A percentile compares a stretch with the other conserved stretches of the same genome.
Evolutionary conservation across 2,329 filamentous ascomycete species (phyloP).

Genomic region (Dothistroma pini): DNA sequence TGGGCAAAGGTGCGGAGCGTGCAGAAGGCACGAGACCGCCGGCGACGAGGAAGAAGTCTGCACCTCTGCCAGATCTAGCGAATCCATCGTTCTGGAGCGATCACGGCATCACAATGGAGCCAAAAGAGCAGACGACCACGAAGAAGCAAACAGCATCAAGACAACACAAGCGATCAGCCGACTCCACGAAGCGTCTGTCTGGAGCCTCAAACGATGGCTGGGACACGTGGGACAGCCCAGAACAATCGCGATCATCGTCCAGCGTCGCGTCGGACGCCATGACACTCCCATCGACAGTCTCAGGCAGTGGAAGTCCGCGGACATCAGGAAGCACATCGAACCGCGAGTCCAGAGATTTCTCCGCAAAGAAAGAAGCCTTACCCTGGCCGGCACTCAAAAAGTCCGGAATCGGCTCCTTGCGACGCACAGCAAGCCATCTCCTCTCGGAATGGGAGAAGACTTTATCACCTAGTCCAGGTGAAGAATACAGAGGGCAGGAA

Average conservation of each 20-base stretch:
- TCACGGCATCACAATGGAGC: slow-evolving; percentile 19
- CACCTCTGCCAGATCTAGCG: slow-evolving; percentile 27
- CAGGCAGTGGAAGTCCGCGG: slow-evolving; percentile 22
- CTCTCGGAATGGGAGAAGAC: slow-evolving; percentile 91
- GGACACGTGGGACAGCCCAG: slow-evolving; percentile 32
- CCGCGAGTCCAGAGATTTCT: slow-evolving; percentile 9
- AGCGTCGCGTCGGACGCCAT: slow-evolving; percentile 26
- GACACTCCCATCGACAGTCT: slow-evolving; percentile 28
- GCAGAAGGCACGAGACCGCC: slow-evolving; percentile 19
- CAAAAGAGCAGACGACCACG: slow-evolving; percentile 13
- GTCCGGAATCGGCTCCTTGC: slow-evolving; percentile 65
- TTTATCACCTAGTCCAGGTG: slow-evolving; percentile 44
- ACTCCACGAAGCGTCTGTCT: slow-evolving; percentile 17
- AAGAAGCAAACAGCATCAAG: slow-evolving; percentile 26
- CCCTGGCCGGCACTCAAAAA: slow-evolving; percentile 70
- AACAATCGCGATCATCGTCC: slow-evolving; percentile 23
- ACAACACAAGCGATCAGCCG: slow-evolving; percentile 21
- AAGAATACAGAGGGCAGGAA: slow-evolving; percentile 24
- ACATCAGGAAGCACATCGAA: slow-evolving; percentile 14
- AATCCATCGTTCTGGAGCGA: slow-evolving; percentile 32
- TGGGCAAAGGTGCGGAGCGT: slow-evolving; percentile 19
- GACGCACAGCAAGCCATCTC: slow-evolving; percentile 75
- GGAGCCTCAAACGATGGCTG: slow-evolving; percentile 28
- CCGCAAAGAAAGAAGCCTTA: slow-evolving; percentile 40
- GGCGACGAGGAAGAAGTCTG: slow-evolving; percentile 20